A percentile compares a stretch with the other conserved stretches of the same genome.
phyloP scores from a whole-genome alignment of 2,329 filamentous ascomycete genomes.

The Fusarium pseudograminearum region DNA sequence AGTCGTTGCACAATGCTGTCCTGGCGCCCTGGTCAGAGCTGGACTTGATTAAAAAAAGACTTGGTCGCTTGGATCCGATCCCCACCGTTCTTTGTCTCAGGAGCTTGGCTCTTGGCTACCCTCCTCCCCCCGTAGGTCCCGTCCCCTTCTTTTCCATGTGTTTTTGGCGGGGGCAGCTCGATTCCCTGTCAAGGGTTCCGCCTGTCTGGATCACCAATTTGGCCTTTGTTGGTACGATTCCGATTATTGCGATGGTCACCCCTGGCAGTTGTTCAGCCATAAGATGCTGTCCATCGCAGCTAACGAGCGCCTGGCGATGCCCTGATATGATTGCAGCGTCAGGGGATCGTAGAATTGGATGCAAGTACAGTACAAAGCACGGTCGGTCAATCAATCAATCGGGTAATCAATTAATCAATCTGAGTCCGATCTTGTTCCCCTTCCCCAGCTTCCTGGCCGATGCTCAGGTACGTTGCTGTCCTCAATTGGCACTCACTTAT shows the following conservation, averaged over 20 bases:
- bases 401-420: constrained; percentile 10
- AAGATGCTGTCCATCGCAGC: constrained; percentile 28
- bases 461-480: background rate
- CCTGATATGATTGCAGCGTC: constrained; percentile 16
- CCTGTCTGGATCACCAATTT: constrained; percentile 40
- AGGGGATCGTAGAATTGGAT: constrained; percentile 14
- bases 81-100: constrained; percentile 21
- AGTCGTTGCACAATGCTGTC: background rate
- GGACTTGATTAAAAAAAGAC: background rate
- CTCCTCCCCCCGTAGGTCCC: constrained; percentile 11
- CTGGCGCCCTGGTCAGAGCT: background rate
- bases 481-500: constrained; percentile 2
- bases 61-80: background rate
- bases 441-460: background rate
- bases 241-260: constrained; percentile 37
- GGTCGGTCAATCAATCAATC: background rate
- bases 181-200: constrained; percentile 37
- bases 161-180: constrained; percentile 25
- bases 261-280: constrained; percentile 26
- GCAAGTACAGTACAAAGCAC: constrained; percentile 7
- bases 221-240: constrained; percentile 19
- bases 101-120: constrained; percentile 15
- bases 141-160: constrained; percentile 4
- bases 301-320: constrained; percentile 24
- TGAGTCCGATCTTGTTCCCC: background rate